Evolutionary conservation across 2,329 filamentous ascomycete genomes (phyloP), one percentile per base, ranked within the genome.

Genomic region (Stemphylium beticola): DNA sequence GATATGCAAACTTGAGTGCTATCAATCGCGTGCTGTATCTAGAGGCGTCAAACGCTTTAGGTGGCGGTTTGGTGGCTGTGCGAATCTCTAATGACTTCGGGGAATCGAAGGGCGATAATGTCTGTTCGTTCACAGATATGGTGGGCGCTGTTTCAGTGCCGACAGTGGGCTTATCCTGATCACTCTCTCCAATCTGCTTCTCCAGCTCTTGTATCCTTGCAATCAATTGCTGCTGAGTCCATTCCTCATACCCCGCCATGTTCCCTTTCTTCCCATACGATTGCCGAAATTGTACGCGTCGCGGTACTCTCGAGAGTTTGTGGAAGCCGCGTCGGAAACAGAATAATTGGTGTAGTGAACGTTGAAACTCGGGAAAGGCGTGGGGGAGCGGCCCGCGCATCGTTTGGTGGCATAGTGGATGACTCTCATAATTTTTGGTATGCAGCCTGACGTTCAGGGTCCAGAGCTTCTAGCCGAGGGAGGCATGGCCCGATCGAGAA

Each of bases 1-100:
- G 79, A 74, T 99, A 99, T 34, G 95, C 93, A 59, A 99, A 87
- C 75, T 97, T 98, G 55, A 99, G 80, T 7, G 93, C 95, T 60
- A 99, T 90, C 57, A 89, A 86, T 41, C 95, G 86, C 1, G 92
- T 96, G 32, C 85, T 84, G 75, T 97, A 96, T 70, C 87, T 89
- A 12, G 86, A 87, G 0, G 91, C 86, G 72, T 98, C 91, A 68
- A 96, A 88, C 46, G 80, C 79, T 58, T 82, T 79, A 22, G 74
- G 67, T 37, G 71, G 63, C n/a, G 76, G 74, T 46, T 72, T 73
- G 20, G 62, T 59, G n/a, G 68, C 58, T 48, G 69, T 73, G 47
- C 65, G 66, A 49, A 65, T 63, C 11, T 64, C 56, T 34, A 54
- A 43, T 18, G 61, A 43, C 37, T 57, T 52, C 5, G 49, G 31